These are phyloP conservation scores for Cladorrhinum sp. DNA, from an alignment of 2,329 filamentous ascomycete genomes.

Conservation along the genomic window DNA sequence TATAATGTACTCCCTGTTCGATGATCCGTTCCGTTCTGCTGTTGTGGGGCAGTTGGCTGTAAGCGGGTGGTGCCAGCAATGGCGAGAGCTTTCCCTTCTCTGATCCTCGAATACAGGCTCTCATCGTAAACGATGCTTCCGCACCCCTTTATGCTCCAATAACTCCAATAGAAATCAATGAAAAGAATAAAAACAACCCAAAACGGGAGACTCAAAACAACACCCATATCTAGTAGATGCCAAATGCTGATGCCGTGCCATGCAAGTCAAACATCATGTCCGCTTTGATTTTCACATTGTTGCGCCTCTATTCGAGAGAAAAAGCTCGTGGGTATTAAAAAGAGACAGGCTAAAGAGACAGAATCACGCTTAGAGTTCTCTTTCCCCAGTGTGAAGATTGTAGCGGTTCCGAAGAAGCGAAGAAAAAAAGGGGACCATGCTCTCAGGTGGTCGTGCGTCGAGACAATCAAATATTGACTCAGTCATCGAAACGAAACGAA, in stretches of 20 bases:
- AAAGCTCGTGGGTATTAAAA: constrained; percentile 31
- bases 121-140: constrained; percentile 16
- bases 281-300: constrained; percentile 46
- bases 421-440: constrained; percentile 20
- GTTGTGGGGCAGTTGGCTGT: constrained; percentile 27
- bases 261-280: constrained; percentile 49
- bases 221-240: constrained; percentile 43
- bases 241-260: constrained; percentile 48
- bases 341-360: constrained; percentile 24
- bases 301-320: constrained; percentile 30
- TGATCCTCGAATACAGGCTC: constrained; percentile 2
- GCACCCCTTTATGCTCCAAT: constrained; percentile 36
- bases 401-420: constrained; percentile 27
- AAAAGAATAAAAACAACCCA: constrained; percentile 31
- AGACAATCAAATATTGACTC: constrained; percentile 1
- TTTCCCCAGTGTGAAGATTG: constrained; percentile 17
- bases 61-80: constrained; percentile 45
- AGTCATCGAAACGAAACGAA: constrained; percentile 5
- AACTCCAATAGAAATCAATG: constrained; percentile 43
- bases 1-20: not conserved
- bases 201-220: constrained; percentile 22
- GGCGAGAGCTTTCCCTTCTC: constrained; percentile 30
- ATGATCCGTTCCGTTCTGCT: constrained; percentile 1
- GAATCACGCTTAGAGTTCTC: constrained; percentile 11
- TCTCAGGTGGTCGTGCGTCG: constrained; percentile 5